Evolutionary conservation across 169 alveolate species (phyloP).

Genomic region (Cryptosporidium ryanae): DNA sequence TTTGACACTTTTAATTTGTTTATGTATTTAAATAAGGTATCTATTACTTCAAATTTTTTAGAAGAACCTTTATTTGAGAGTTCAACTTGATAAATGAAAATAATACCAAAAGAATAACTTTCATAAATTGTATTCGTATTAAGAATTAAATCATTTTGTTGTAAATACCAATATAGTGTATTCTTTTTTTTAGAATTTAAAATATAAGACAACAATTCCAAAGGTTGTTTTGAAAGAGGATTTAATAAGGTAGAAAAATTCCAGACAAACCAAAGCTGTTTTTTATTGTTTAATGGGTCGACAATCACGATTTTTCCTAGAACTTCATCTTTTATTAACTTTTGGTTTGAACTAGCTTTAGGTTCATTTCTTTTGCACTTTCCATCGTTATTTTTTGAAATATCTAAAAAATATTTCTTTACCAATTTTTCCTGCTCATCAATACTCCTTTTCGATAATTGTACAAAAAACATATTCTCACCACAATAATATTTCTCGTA

Average conservation of each 20-base stretch:
- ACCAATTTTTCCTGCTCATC: slow-evolving; percentile 29
- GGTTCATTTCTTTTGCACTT: background rate
- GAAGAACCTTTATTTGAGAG: slow-evolving; percentile 31
- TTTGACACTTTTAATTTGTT: slow-evolving; percentile 40
- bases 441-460: slow-evolving; percentile 22
- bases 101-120: slow-evolving; percentile 47
- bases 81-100: slow-evolving; percentile 52
- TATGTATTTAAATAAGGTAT: slow-evolving; percentile 30
- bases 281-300: slow-evolving; percentile 7
- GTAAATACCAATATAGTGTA: slow-evolving; percentile 32
- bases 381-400: slow-evolving; percentile 32
- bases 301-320: slow-evolving; percentile 35
- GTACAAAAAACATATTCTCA: slow-evolving; percentile 73
- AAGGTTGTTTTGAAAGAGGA: slow-evolving; percentile 21
- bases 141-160: slow-evolving; percentile 8
- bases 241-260: slow-evolving; percentile 15
- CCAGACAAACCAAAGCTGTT: slow-evolving; percentile 62
- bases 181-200: slow-evolving; percentile 21
- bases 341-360: background rate
- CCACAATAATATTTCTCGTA: slow-evolving; percentile 78
- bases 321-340: slow-evolving; percentile 6
- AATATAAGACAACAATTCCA: slow-evolving; percentile 31
- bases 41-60: background rate
- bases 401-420: slow-evolving; percentile 27
- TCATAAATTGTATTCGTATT: slow-evolving; percentile 37